Base-by-base conservation (phyloP, 805 yeast genomes). In the Komagataella populi region DNA sequence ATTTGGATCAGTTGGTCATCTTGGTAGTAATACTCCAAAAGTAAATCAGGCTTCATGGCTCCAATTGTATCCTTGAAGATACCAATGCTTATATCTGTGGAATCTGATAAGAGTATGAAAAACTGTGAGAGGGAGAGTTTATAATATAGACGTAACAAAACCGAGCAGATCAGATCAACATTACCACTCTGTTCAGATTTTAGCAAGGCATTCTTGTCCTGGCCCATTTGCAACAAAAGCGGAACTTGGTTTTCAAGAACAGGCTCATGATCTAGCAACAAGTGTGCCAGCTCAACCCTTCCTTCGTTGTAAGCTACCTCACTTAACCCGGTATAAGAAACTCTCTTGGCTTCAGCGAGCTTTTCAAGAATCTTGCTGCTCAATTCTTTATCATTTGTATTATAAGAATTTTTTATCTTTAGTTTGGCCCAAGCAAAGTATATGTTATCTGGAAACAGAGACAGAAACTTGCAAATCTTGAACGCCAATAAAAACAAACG, bases 291-390 rank as follows among this genome's bases (percentile, higher is more conserved):
- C 22, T 73, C 70, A 8, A 75, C 63, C 23, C 98, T 71, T 1
- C 98, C 98, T 64, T 91, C 97, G 58, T 83, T 82, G 58, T 75
- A 77, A 1, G 96, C 93, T 16, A 77, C 72, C 6, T 71, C 68
- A 0, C 87, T 80, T 23, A 88, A 77, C 23, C 72, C 69, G 5
- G 77, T 76, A 54, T 78, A 81, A 0, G 89, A 72, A 17, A 82
- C 73, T 3, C 73, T 71, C 7, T 65, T 60, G 3, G 57, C 57
- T 7, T 59, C 48, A 8, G 57, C 58, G 14, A 87, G 66, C 51
- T 77, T 76, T 6, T 70, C 66, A 6, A 75, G 60, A 0, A 91
- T 70, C 0, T 67, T 57, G 20, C 70, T 61, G 46, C 80, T 76
- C 8, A 91, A 64, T 44, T 78, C 79, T 4, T 71, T 70, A 60